phyloP scores from a whole-genome alignment of 306 rosid genomes.

The Dryas octopetala region DNA sequence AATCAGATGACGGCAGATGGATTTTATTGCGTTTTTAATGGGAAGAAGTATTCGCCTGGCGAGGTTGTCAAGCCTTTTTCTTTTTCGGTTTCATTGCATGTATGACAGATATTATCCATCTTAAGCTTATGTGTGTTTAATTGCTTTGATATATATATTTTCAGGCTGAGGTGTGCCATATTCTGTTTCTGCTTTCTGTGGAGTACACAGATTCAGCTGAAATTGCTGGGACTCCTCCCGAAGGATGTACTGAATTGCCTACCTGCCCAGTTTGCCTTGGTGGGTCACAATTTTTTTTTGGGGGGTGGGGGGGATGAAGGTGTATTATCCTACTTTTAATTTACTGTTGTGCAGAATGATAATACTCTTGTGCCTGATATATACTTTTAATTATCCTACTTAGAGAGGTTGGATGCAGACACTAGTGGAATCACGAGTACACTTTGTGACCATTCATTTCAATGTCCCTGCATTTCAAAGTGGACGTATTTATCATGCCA shows the following conservation, averaged over 20 bases:
- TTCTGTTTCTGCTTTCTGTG: slow-evolving; percentile 66
- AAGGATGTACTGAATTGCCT: slow-evolving; percentile 74
- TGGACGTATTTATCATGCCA: slow-evolving; percentile 91
- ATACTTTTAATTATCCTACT: no score
- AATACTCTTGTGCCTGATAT: slow-evolving; percentile 1
- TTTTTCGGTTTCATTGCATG: neutral
- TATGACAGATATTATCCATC: neutral
- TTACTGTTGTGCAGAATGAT: slow-evolving; percentile 1
- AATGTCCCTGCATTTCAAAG: slow-evolving; percentile 87
- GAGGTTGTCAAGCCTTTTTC: slow-evolving; percentile 45
- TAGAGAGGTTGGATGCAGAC: slow-evolving; percentile 79
- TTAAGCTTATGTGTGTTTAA: neutral
- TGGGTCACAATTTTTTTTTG: slow-evolving; percentile 35
- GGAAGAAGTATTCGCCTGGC: slow-evolving; percentile 67
- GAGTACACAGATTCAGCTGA: slow-evolving; percentile 79
- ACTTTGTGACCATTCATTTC: slow-evolving; percentile 89
- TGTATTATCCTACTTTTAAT: neutral
- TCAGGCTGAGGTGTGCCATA: slow-evolving; percentile 91
- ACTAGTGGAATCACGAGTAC: slow-evolving; percentile 79
- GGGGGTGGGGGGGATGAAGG: neutral
- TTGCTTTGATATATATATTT: slow-evolving; percentile 1
- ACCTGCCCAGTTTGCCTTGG: slow-evolving; percentile 97
- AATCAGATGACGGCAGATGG: slow-evolving; percentile 51
- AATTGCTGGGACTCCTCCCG: slow-evolving; percentile 75
- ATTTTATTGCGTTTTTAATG: slow-evolving; percentile 61